Base-by-base conservation (phyloP, 129 eudicot genomes). In the Centrapalus pauciflorus region DNA sequence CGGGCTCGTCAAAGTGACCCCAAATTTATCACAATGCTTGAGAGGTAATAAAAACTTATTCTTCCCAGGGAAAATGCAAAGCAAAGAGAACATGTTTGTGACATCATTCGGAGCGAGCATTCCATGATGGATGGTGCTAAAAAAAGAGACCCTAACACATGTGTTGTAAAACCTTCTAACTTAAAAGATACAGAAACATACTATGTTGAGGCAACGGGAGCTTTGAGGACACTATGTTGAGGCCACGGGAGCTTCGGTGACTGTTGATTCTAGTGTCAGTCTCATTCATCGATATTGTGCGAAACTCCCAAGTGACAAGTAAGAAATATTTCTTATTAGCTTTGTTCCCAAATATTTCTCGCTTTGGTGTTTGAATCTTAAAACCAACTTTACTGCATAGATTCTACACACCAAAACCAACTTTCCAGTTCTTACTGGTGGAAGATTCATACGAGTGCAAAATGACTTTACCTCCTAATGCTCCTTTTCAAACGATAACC, bases 181-280 rank as follows among this genome's bases (percentile, higher is more conserved):
- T 33, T 73, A 14, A 74, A 83, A 75, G 84, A 76, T 69, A 52
- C 55, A 21, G 64, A 64, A 63, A 43, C 62, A 2, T 89, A 78
- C 57, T 27, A 30, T 67, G 96, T 89, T 38, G 83, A 81, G 64
- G 70, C 73, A 25, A 89, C 96, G 11, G 87, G 96, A n/a, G n/a
- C n/a, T n/a, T n/a, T n/a, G n/a, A n/a, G n/a, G n/a, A n/a, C n/a
- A n/a, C n/a, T n/a, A n/a, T n/a, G n/a, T n/a, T n/a, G n/a, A n/a
- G n/a, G n/a, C n/a, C n/a, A n/a, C n/a, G n/a, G n/a, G n/a, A 80
- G 96, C 93, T 46, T 88, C 92, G 16, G 81, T 85, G 10, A 76
- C 85, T 54, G 67, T 74, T 13, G 73, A 76, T 85, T 89, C 93
- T 24, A 89, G 93, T 58, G 66, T 85, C 61, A 75, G 66, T 69